Percentiles rank a stretch among this genome's conserved stretches.
These are phyloP conservation scores for Diaporthe ilicicola DNA, from an alignment of 2,329 filamentous ascomycete genomes.

Conservation along the genomic window DNA sequence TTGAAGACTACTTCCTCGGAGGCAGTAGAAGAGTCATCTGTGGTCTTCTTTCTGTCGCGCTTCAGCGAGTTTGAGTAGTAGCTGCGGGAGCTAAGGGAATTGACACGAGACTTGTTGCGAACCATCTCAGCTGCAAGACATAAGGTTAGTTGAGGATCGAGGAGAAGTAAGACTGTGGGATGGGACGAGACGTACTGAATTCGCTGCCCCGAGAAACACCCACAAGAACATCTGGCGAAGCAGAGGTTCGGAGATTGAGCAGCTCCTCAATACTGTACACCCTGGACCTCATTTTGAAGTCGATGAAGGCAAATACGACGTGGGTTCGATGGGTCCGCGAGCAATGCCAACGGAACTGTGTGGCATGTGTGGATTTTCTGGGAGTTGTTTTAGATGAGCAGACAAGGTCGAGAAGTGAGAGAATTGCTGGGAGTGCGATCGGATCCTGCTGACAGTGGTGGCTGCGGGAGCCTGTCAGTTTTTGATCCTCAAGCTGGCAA, in stretches of 20 bases:
- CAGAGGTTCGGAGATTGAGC: slow-evolving; percentile 47
- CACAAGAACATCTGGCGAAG: slow-evolving; percentile 24
- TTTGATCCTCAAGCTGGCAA: slow-evolving; percentile 51
- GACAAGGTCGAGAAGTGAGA: slow-evolving; percentile 43
- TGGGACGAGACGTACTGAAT: slow-evolving; percentile 32
- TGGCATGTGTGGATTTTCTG: slow-evolving; percentile 43
- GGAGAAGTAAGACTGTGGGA: not conserved
- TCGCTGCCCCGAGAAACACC: slow-evolving; percentile 30
- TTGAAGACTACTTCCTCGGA: slow-evolving; percentile 49
- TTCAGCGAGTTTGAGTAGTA: slow-evolving; percentile 33
- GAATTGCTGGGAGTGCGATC: slow-evolving; percentile 41
- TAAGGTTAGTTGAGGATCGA: not conserved
- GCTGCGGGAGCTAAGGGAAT: slow-evolving; percentile 34
- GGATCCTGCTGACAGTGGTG: slow-evolving; percentile 35
- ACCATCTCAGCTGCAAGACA: slow-evolving; percentile 40
- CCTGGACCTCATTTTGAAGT: slow-evolving; percentile 51
- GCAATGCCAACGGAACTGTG: slow-evolving; percentile 50
- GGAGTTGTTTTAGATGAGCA: slow-evolving; percentile 36
- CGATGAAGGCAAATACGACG: slow-evolving; percentile 51
- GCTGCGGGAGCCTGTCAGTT: slow-evolving; percentile 45
- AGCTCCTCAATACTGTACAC: slow-evolving; percentile 56
- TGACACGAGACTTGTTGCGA: slow-evolving; percentile 34
- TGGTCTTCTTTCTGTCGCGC: slow-evolving; percentile 39
- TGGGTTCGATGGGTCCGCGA: slow-evolving; percentile 47
- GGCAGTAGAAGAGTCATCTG: slow-evolving; percentile 45